Conservation (phyloP, 1,139 yeast genomes). For the Hyphopichia buzzinii region DNA sequence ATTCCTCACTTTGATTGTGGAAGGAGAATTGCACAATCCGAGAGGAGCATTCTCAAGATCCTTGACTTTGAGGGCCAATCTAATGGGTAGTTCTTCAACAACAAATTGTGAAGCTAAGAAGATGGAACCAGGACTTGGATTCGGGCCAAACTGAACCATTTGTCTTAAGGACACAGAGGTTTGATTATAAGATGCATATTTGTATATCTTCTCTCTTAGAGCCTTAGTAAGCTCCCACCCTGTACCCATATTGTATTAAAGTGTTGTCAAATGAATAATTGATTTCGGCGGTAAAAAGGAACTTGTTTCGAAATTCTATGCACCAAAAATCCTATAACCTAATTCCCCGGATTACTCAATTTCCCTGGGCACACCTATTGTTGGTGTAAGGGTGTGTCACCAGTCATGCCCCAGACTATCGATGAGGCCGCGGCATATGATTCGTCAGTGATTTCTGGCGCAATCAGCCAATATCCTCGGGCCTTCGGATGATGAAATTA, state of each 20-base stretch:
- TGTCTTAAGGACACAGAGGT: conserved; percentile 82
- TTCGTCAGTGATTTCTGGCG: not conserved
- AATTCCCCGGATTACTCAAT: not conserved
- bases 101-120: conserved; percentile 84
- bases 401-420: too few relatives aligned
- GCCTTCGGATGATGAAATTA: not conserved
- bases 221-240: conserved; percentile 46
- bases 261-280: too few relatives aligned
- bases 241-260: conserved; percentile 42
- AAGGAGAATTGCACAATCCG: conserved; percentile 70
- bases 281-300: not conserved
- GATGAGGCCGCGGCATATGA: not conserved
- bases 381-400: too few relatives aligned
- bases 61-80: conserved; percentile 82
- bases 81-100: conserved; percentile 82
- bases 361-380: too few relatives aligned
- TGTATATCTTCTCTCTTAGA: conserved; percentile 40
- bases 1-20: conserved; percentile 72
- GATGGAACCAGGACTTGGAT: conserved; percentile 73
- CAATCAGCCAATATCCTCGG: not conserved
- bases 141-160: conserved; percentile 90
- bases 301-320: too few relatives aligned
- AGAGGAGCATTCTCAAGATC: conserved; percentile 80
- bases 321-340: too few relatives aligned
- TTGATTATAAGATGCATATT: conserved; percentile 73